These are phyloP conservation scores for Eucalyptus pauciflora DNA, from an alignment of 345 rosid genomes.

Conservation along the genomic window DNA sequence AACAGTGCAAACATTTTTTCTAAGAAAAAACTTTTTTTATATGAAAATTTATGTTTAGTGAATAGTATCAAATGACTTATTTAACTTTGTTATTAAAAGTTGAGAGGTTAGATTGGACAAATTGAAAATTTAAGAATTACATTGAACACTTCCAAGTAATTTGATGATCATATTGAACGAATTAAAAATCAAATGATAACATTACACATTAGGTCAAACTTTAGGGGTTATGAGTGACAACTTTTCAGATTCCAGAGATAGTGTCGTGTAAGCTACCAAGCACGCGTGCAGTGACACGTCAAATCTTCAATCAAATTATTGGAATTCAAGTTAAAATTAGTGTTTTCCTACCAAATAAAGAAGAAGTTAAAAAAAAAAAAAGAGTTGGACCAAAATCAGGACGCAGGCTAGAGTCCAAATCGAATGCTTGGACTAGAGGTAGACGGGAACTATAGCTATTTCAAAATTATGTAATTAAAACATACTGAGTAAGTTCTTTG, in stretches of 20 bases:
- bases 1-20: not conserved
- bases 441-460: no score
- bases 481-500: not conserved
- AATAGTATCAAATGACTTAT: not conserved
- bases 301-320: not conserved
- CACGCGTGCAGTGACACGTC: no score
- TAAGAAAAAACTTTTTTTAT: not conserved
- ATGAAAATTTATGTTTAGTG: not conserved
- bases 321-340: not conserved
- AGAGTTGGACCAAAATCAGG: not conserved
- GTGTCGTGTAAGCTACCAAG: no score
- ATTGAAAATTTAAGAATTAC: not conserved
- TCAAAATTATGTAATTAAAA: no score
- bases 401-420: not conserved
- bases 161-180: rapidly evolving
- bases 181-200: not conserved
- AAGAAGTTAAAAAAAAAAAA: not conserved
- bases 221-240: not conserved
- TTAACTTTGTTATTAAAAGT: not conserved
- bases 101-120: not conserved
- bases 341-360: not conserved
- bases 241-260: no score
- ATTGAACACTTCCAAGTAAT: rapidly evolving
- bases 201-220: not conserved
- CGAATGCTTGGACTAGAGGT: not conserved